Evolutionary conservation across 139 green algal species (phyloP).

Genomic region (Nannochloris sp.): DNA sequence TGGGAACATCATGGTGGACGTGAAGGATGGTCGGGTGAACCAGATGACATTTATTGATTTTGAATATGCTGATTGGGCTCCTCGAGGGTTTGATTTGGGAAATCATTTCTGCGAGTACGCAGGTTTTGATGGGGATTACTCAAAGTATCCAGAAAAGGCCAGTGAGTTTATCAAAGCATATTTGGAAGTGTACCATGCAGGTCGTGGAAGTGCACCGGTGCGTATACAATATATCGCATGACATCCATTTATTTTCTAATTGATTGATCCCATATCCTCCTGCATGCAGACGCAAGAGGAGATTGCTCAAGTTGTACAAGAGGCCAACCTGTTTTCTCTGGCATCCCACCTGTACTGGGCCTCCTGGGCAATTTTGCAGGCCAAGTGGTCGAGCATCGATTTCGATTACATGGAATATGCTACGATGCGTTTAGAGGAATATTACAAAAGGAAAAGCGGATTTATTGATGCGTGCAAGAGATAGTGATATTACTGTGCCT

Average conservation of each 20-base stretch:
- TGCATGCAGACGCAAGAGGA: slow-evolving; percentile 3
- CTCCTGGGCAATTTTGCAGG: slow-evolving; percentile 78
- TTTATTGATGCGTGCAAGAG: slow-evolving; percentile 29
- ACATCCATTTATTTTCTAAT: no score
- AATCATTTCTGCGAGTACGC: slow-evolving; percentile 99
- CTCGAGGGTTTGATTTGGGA: slow-evolving; percentile 72
- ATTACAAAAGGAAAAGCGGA: slow-evolving; percentile 43
- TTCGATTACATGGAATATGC: slow-evolving; percentile 84
- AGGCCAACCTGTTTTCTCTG: slow-evolving; percentile 74
- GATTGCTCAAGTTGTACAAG: slow-evolving; percentile 26
- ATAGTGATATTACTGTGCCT: background rate
- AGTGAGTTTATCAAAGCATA: slow-evolving; percentile 17
- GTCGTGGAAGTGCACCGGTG: background rate
- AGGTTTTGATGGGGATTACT: slow-evolving; percentile 90
- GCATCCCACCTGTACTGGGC: slow-evolving; percentile 89
- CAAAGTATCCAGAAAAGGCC: slow-evolving; percentile 22
- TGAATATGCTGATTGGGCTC: slow-evolving; percentile 77
- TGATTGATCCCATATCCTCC: no score
- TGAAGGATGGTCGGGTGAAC: background rate
- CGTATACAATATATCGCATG: no score
- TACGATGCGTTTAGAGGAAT: slow-evolving; percentile 54
- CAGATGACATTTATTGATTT: slow-evolving; percentile 83
- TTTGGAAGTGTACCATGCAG: background rate
- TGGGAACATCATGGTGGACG: slow-evolving; percentile 75
- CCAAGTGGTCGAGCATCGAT: slow-evolving; percentile 66